Evolutionary conservation across 495 filamentous ascomycete genomes (phyloP).

Genomic region (Chaetomium cochliodes): DNA sequence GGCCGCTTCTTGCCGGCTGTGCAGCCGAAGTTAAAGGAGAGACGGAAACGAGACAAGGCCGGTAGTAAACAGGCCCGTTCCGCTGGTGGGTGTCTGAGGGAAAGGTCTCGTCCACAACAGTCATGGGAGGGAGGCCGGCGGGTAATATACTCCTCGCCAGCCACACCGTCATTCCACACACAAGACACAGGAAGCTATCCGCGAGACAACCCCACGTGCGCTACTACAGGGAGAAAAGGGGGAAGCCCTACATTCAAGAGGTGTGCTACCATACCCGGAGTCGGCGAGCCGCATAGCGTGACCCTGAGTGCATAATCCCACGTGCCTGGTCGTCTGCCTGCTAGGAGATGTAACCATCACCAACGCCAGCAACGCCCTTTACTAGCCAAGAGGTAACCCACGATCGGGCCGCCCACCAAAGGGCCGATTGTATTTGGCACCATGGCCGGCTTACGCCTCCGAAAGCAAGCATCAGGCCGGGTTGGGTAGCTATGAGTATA

Average conservation of each 20-base stretch:
- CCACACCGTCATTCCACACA: background rate
- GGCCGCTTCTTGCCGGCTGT: background rate
- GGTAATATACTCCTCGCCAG: slow-evolving; percentile 6
- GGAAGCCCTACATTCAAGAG: background rate
- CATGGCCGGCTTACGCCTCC: background rate
- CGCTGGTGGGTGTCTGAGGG: background rate
- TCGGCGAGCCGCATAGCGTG: slow-evolving; percentile 1
- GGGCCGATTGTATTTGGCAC: slow-evolving; percentile 14
- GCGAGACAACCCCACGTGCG: slow-evolving; percentile 15
- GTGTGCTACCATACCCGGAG: background rate
- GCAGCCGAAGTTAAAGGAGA: background rate
- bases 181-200: background rate
- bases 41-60: background rate
- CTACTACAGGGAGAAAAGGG: background rate
- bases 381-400: background rate
- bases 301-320: background rate
- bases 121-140: background rate
- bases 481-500: background rate
- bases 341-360: slow-evolving; percentile 12
- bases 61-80: background rate
- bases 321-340: background rate
- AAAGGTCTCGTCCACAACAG: background rate
- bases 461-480: background rate
- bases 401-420: background rate
- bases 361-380: background rate